These are phyloP conservation scores for Leishmania lainsoni DNA, from an alignment of 208 protist genomes.

Conservation along the genomic window DNA sequence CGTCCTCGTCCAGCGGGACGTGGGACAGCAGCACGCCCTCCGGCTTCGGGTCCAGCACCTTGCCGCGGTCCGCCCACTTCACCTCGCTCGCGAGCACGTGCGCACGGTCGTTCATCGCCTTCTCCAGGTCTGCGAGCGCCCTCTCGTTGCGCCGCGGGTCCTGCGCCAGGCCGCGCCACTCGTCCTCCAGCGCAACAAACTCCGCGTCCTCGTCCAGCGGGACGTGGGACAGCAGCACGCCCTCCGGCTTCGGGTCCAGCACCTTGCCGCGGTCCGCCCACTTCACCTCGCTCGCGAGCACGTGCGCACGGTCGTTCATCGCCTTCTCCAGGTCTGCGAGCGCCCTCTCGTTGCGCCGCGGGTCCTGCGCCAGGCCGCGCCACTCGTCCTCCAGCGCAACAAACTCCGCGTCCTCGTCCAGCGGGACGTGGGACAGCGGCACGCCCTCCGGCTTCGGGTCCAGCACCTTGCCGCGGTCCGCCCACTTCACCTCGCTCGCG, in stretches of 20 bases:
- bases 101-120: slow-evolving; percentile 37
- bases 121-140: slow-evolving; percentile 36
- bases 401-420: too few relatives aligned
- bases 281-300: slow-evolving; percentile 48
- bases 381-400: slow-evolving; percentile 28
- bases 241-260: too few relatives aligned
- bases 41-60: slow-evolving; percentile 42
- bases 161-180: slow-evolving; percentile 16
- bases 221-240: slow-evolving; percentile 43
- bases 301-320: slow-evolving; percentile 49
- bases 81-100: slow-evolving; percentile 43
- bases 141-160: slow-evolving; percentile 2
- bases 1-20: slow-evolving; percentile 40
- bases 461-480: too few relatives aligned
- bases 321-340: slow-evolving; percentile 18
- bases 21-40: slow-evolving; percentile 49
- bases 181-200: slow-evolving; percentile 35
- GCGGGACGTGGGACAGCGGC: slow-evolving; percentile 31
- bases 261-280: too few relatives aligned
- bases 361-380: slow-evolving; percentile 8
- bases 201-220: slow-evolving; percentile 37
- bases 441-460: slow-evolving; percentile 61
- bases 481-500: too few relatives aligned
- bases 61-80: slow-evolving; percentile 38
- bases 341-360: neutral